Evolutionary conservation across 345 rosid genomes (phyloP).

Genomic region (Arabidopsis thaliana): DNA sequence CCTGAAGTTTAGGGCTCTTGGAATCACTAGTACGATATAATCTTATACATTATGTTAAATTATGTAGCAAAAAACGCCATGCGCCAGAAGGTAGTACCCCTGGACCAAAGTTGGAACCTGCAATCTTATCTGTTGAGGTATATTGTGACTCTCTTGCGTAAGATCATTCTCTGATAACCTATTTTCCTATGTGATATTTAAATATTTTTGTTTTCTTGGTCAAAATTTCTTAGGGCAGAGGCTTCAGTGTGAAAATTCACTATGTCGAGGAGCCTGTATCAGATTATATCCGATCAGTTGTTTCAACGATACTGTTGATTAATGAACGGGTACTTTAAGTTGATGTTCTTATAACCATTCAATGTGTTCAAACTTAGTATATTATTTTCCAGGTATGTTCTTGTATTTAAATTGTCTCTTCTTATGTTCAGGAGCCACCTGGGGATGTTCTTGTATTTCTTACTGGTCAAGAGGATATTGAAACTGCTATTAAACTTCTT

Average conservation of each 20-base stretch:
- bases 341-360: conserved; percentile 1
- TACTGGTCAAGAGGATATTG: conserved; percentile 98
- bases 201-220: conserved; percentile 9
- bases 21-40: not conserved
- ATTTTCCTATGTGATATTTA: conserved; percentile 2
- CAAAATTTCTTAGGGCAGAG: conserved; percentile 76
- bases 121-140: conserved; percentile 96
- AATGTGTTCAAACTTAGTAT: not conserved
- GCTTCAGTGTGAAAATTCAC: conserved; percentile 81
- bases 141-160: conserved; percentile 21
- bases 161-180: conserved; percentile 3
- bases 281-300: conserved; percentile 77
- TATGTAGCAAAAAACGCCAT: conserved; percentile 60
- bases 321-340: conserved; percentile 68
- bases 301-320: conserved; percentile 77
- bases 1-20: conserved; percentile 5
- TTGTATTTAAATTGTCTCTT: not conserved
- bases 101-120: conserved; percentile 71
- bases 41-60: not conserved
- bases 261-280: conserved; percentile 89
- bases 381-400: not conserved
- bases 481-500: conserved; percentile 68
- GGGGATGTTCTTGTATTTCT: conserved; percentile 95
- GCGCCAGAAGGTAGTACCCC: conserved; percentile 52
- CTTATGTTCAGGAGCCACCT: conserved; percentile 67